A percentile compares a stretch with the other conserved stretches of the same genome.
These are phyloP conservation scores for Linum trigynum DNA, from an alignment of 345 rosid genomes.

Conservation along the genomic window DNA sequence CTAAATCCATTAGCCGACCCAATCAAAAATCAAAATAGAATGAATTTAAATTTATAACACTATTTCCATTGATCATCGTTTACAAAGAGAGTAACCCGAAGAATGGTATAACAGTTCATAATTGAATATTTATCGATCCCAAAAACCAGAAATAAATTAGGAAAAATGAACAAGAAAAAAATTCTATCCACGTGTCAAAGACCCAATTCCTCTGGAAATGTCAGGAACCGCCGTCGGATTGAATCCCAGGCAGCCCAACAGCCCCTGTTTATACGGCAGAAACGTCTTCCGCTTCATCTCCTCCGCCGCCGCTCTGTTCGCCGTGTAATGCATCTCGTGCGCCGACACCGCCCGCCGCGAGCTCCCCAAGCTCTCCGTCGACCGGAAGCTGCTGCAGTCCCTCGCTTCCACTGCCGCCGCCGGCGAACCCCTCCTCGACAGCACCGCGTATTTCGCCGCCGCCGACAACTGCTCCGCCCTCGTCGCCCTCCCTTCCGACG, in stretches of 20 bases:
- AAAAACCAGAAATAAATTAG: no score
- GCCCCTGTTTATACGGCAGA: conserved; percentile 85
- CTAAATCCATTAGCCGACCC: no score
- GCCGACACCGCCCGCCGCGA: conserved; percentile 51
- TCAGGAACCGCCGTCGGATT: conserved; percentile 52
- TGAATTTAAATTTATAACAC: no score
- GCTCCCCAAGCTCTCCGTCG: conserved; percentile 40
- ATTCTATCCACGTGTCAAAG: conserved; percentile 44
- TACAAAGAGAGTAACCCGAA: no score
- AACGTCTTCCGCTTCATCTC: conserved; percentile 79
- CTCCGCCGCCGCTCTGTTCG: conserved; percentile 78
- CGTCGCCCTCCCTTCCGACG: conserved; percentile 81
- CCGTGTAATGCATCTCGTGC: conserved; percentile 80
- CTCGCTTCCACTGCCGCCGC: conserved; percentile 34
- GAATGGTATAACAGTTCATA: no score
- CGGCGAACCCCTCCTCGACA: conserved; percentile 37
- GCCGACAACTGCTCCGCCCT: conserved; percentile 27
- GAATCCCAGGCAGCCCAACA: conserved; percentile 86
- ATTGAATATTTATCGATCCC: no score
- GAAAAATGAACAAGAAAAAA: no score
- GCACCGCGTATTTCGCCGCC: conserved; percentile 33
- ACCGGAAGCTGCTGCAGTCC: conserved; percentile 43
- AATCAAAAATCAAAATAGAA: no score
- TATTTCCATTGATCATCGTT: no score
- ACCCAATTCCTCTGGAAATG: conserved; percentile 58